These are phyloP conservation scores for Fusarium sarcochroum DNA, from an alignment of 2,329 filamentous ascomycete species.

Conservation along the genomic window DNA sequence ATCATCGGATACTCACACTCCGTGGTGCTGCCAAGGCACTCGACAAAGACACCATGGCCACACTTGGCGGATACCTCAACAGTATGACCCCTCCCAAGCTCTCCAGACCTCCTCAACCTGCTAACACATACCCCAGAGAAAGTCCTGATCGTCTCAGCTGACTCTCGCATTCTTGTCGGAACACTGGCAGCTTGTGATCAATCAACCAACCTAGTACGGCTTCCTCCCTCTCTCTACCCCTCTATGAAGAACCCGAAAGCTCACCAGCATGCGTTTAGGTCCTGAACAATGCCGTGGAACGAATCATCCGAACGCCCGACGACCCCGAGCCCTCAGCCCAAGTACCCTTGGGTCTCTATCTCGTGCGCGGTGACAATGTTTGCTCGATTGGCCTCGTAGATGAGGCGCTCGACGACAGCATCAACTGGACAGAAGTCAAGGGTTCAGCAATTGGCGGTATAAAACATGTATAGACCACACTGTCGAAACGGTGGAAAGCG, in stretches of 20 bases:
- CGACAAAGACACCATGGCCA: constrained; percentile 55
- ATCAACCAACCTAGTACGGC: constrained; percentile 83
- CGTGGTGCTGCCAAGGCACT: constrained; percentile 5
- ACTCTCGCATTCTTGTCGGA: constrained; percentile 88
- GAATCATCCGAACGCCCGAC: constrained; percentile 88
- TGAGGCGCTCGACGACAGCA: constrained; percentile 87
- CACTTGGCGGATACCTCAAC: constrained; percentile 61
- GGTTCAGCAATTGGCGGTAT: constrained; percentile 87
- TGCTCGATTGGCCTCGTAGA: constrained; percentile 91
- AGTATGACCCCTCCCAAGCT: constrained; percentile 52
- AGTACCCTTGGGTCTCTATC: constrained; percentile 87
- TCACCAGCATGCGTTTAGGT: constrained; percentile 65
- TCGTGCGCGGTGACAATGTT: constrained; percentile 95
- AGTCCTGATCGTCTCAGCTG: constrained; percentile 90
- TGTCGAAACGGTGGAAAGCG: constrained; percentile 11
- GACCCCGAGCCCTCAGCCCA: constrained; percentile 85
- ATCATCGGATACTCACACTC: not conserved
- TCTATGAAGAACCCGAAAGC: constrained; percentile 8
- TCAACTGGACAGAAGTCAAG: constrained; percentile 93
- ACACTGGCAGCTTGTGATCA: constrained; percentile 89
- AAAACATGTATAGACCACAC: constrained; percentile 73
- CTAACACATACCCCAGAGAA: constrained; percentile 73
- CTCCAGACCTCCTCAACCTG: constrained; percentile 2
- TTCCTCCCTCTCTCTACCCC: not conserved
- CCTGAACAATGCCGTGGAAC: constrained; percentile 85